Evolutionary conservation across 768 basidiomycete species (phyloP).

Genomic region (Hydnomerulius pinastri): DNA sequence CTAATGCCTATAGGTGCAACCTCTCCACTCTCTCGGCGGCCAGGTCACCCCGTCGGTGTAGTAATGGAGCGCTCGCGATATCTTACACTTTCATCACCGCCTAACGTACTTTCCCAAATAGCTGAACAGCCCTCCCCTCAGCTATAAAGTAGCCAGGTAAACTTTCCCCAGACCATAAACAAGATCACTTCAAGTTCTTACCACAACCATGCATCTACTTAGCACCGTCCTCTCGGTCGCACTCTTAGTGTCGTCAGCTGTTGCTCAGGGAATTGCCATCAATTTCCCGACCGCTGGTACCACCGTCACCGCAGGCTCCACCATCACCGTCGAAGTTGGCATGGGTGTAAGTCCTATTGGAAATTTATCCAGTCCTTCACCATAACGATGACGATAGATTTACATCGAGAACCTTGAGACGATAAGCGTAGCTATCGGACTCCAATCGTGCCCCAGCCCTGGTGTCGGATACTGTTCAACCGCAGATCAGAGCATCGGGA

Average conservation of each 20-base stretch:
- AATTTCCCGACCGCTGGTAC: constrained; percentile 21
- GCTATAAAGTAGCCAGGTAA: neutral
- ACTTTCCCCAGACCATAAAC: neutral
- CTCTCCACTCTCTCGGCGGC: no score
- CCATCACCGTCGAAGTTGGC: constrained; percentile 43
- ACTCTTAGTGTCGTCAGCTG: neutral
- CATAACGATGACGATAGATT: no score
- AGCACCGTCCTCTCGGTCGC: neutral
- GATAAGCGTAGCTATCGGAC: constrained; percentile 40
- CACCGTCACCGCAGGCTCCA: constrained; percentile 36
- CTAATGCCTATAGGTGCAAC: no score
- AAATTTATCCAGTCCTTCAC: no score
- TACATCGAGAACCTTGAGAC: constrained; percentile 35
- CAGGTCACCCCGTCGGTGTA: no score
- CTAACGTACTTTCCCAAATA: neutral
- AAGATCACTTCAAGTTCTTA: neutral
- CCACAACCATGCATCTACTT: neutral
- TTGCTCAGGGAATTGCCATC: constrained; percentile 1
- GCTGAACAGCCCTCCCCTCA: neutral
- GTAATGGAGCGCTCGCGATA: no score
- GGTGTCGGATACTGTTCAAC: constrained; percentile 13
- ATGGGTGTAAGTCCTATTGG: constrained; percentile 37
- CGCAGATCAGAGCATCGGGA: constrained; percentile 33
- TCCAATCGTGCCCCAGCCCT: constrained; percentile 35
- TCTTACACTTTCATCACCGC: no score